Evolutionary conservation across 192 early-diverging fungal species (phyloP).

Genomic region (Allomyces arbusculus): DNA sequence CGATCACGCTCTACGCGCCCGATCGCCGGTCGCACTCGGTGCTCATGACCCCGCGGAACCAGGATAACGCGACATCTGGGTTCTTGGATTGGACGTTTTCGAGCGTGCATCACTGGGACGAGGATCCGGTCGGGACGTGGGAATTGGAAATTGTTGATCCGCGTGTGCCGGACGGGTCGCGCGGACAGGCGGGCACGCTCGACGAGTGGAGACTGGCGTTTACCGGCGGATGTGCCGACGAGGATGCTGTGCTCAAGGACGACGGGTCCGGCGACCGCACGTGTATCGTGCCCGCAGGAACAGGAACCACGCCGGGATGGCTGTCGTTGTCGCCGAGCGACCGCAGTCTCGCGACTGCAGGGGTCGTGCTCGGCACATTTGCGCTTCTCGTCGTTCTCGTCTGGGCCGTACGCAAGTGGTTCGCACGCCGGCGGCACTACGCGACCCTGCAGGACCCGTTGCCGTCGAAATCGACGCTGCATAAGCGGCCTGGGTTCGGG

Average conservation of each 20-base stretch:
- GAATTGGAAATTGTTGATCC: neutral
- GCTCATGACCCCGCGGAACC: neutral
- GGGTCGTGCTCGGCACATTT: too few relatives aligned
- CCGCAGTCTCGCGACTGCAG: too few relatives aligned
- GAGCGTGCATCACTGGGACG: neutral
- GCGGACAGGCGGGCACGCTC: neutral
- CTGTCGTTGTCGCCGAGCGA: too few relatives aligned
- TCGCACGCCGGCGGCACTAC: too few relatives aligned
- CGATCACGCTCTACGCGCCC: slow-evolving; percentile 17
- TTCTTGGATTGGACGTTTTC: neutral
- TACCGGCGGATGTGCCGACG: neutral
- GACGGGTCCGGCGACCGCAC: too few relatives aligned
- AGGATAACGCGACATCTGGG: neutral
- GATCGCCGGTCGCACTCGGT: neutral
- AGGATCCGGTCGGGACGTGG: neutral
- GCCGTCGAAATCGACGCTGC: too few relatives aligned
- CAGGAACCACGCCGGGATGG: too few relatives aligned
- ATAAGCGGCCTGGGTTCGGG: too few relatives aligned
- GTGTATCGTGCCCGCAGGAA: too few relatives aligned
- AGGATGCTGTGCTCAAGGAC: neutral
- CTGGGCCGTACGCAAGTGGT: too few relatives aligned
- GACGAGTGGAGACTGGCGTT: neutral
- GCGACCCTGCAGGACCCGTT: too few relatives aligned
- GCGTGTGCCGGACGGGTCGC: neutral
- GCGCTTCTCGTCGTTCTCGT: too few relatives aligned